These are phyloP conservation scores for Trypanosoma platydactyli DNA, from an alignment of 208 protist species.

Conservation along the genomic window DNA sequence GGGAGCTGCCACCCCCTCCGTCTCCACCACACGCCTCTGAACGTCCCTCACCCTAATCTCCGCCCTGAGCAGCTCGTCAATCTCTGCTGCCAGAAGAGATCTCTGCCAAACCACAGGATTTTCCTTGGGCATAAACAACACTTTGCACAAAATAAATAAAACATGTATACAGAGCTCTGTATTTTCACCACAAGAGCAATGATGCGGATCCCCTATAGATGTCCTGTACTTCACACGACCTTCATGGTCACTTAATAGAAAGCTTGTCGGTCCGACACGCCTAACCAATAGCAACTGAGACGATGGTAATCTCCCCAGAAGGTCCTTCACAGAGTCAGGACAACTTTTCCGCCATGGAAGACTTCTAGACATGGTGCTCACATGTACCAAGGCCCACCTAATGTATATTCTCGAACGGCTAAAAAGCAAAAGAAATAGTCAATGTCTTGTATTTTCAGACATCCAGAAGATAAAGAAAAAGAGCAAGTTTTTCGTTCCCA, in stretches of 20 bases:
- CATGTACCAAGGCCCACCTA: not conserved
- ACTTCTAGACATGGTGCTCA: constrained; percentile 30
- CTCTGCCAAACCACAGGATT: constrained; percentile 73
- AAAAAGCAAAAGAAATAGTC: constrained; percentile 9
- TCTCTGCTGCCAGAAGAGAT: constrained; percentile 55
- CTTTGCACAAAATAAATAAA: constrained; percentile 55
- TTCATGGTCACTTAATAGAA: constrained; percentile 30
- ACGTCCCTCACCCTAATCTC: constrained; percentile 18
- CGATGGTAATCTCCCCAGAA: constrained; percentile 20
- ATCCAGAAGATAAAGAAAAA: no score
- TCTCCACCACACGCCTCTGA: constrained; percentile 13
- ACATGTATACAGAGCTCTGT: constrained; percentile 68
- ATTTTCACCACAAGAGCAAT: constrained; percentile 45
- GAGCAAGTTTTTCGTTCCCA: no score
- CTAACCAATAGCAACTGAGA: constrained; percentile 30
- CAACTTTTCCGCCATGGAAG: constrained; percentile 26
- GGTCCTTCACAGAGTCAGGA: constrained; percentile 15
- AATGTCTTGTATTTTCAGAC: not conserved
- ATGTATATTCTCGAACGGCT: not conserved
- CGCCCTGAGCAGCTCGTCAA: constrained; percentile 43
- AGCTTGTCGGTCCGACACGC: constrained; percentile 36
- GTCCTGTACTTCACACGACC: constrained; percentile 35
- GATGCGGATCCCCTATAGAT: constrained; percentile 56
- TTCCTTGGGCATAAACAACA: constrained; percentile 35
- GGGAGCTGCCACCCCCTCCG: constrained; percentile 4